A percentile compares a stretch with the other conserved stretches of the same genome.
Conservation (phyloP, 768 basidiomycete genomes). For the Pilatotrama ljubarskyi region DNA sequence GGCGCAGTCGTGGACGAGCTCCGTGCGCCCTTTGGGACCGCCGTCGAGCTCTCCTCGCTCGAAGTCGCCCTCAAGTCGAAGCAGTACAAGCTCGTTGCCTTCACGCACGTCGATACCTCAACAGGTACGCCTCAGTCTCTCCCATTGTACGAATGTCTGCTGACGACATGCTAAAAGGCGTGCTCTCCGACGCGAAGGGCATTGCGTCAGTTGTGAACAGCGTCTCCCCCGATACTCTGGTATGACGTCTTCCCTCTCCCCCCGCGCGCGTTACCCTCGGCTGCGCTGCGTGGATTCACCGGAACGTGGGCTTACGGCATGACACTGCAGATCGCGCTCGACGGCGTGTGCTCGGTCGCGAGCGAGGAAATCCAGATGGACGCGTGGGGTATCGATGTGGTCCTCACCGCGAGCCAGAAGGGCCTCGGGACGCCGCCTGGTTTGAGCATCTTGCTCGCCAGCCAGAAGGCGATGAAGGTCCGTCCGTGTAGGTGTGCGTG, state of each 20-base stretch:
- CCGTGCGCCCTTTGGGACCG: slow-evolving; percentile 79
- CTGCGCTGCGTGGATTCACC: neutral
- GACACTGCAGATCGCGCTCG: slow-evolving; percentile 62
- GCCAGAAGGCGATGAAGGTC: slow-evolving; percentile 74
- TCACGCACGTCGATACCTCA: slow-evolving; percentile 96
- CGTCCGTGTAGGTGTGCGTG: slow-evolving; percentile 5
- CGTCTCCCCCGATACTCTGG: slow-evolving; percentile 85
- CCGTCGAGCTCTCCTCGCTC: slow-evolving; percentile 59
- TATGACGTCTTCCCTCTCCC: slow-evolving; percentile 32
- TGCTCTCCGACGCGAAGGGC: slow-evolving; percentile 79
- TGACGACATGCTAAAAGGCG: slow-evolving; percentile 45
- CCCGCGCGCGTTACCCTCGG: no score
- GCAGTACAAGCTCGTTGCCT: slow-evolving; percentile 85
- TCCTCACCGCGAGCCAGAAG: slow-evolving; percentile 86
- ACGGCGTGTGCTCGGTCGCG: slow-evolving; percentile 96
- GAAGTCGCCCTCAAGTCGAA: slow-evolving; percentile 71
- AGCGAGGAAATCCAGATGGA: slow-evolving; percentile 96
- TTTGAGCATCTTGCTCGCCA: slow-evolving; percentile 81
- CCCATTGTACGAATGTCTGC: neutral
- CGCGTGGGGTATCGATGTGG: slow-evolving; percentile 89
- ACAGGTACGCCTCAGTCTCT: slow-evolving; percentile 46
- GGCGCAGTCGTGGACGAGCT: slow-evolving; percentile 87
- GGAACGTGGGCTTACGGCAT: neutral
- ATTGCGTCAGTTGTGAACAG: slow-evolving; percentile 71
- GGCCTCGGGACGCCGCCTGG: slow-evolving; percentile 94